Evolutionary conservation across 1,284 basidiomycete genomes (phyloP).

Genomic region (Ganoderma multipileum): DNA sequence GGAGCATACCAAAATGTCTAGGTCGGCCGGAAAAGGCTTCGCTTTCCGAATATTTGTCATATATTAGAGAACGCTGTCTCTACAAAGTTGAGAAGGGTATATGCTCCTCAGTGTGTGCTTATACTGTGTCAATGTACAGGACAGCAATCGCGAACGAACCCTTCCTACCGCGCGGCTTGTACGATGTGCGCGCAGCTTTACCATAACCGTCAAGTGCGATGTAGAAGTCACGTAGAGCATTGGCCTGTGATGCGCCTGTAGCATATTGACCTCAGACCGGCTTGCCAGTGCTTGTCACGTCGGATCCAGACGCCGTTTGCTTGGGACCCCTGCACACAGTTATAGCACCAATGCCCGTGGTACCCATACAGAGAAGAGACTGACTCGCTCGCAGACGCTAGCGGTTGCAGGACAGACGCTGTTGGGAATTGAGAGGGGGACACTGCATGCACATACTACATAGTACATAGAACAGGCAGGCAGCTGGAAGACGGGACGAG

Average conservation of each 20-base stretch:
- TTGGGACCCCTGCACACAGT: not conserved
- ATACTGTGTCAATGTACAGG: not conserved
- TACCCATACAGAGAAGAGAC: not conserved
- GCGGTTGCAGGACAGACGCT: too few relatives aligned
- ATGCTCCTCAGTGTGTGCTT: not conserved
- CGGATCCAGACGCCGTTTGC: not conserved
- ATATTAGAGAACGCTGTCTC: not conserved
- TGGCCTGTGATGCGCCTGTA: not conserved
- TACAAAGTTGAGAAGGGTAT: not conserved
- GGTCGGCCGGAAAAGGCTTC: not conserved
- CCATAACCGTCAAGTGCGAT: not conserved
- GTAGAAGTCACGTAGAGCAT: too few relatives aligned
- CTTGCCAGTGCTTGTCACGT: not conserved
- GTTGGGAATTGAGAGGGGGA: too few relatives aligned
- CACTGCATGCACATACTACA: too few relatives aligned
- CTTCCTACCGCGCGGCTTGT: not conserved
- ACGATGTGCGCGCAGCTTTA: not conserved
- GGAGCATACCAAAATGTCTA: constrained; percentile 63
- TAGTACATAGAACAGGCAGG: too few relatives aligned
- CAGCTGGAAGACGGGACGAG: not conserved
- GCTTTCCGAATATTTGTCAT: not conserved
- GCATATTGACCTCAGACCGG: too few relatives aligned
- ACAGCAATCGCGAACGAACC: not conserved
- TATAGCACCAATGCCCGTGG: not conserved
- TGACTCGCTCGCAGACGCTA: too few relatives aligned